Base-by-base conservation (phyloP, 2,329 filamentous ascomycete genomes). In the Onygenales sp. region DNA sequence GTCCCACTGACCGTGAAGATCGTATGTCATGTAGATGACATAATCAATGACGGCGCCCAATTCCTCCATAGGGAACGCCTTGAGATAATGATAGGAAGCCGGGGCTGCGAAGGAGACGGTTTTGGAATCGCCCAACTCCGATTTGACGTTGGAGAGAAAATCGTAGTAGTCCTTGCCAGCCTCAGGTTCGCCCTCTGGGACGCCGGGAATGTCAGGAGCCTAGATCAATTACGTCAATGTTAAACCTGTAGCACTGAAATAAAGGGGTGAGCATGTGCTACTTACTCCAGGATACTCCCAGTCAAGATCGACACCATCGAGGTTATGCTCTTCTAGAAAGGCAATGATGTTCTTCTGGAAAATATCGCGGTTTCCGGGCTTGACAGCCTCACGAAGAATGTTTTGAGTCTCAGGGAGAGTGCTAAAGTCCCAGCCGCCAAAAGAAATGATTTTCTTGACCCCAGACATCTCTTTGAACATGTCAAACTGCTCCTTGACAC, bases 351-450 rank as follows among this genome's bases (percentile, higher is more conserved):
- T 69, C 27, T 62, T 54, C 33, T 66, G 58, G 39, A 76, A 67
- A 31, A 41, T 69, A 4, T 64, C 57, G 0, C 71, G 65, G 54
- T 78, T 76, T 2, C 53, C 63, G 2, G 60, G 60, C 45, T 55
- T 63, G 5, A 71, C 63, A 13, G 54, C 69, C 8, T 69, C 55
- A 7, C 72, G 63, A 50, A 75, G 67, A 38, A 73, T 69, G n/a
- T 54, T 45, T 54, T 66, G 72, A 0, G 69, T 71, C 2, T 44
- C 61, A 0, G 69, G 64, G 2, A 63, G 60, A 0, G 72, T 74
- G 2, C 66, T 72, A 54, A 68, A 68, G 36, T 59, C 61, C 74
- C 74, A 74, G 27, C 73, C 72, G 14, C 73, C 72, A 54, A 76
- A 66, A 1, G 70, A 69, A 5, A 75, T 21, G 33, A 76, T 69